phyloP scores from a whole-genome alignment of 805 yeast species.

The Myxozyma nipponensis region DNA sequence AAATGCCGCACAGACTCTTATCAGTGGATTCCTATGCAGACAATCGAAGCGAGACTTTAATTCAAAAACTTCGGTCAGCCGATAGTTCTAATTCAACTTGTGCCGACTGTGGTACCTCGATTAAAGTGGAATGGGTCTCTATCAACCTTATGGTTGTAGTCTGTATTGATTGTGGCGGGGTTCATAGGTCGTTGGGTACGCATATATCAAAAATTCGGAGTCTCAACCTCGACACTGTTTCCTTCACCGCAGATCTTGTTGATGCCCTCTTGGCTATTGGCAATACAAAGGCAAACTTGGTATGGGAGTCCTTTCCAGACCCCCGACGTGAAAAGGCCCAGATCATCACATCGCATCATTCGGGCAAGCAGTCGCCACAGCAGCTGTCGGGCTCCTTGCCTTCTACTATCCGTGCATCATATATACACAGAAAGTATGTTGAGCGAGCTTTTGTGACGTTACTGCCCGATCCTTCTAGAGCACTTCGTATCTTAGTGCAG shows the following conservation, averaged over 20 bases:
- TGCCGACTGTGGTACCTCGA: slow-evolving; percentile 70
- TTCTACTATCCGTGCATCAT: slow-evolving; percentile 38
- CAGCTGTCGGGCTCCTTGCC: not conserved
- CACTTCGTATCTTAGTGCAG: slow-evolving; percentile 37
- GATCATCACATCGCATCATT: slow-evolving; percentile 24
- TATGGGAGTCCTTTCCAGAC: slow-evolving; percentile 51
- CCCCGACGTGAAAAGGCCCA: slow-evolving; percentile 24
- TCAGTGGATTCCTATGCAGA: not conserved
- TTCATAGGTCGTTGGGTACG: slow-evolving; percentile 83
- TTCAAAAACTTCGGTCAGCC: slow-evolving; percentile 21
- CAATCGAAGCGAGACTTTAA: slow-evolving; percentile 6
- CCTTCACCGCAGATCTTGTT: slow-evolving; percentile 56
- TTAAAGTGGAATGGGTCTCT: slow-evolving; percentile 82
- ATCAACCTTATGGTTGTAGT: slow-evolving; percentile 65
- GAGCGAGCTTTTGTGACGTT: slow-evolving; percentile 45
- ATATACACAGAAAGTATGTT: slow-evolving; percentile 63
- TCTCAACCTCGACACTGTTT: slow-evolving; percentile 61
- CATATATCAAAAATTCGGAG: slow-evolving; percentile 77
- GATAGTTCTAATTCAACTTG: slow-evolving; percentile 59
- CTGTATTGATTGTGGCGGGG: slow-evolving; percentile 82
- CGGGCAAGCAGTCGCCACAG: not conserved
- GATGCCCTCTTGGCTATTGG: slow-evolving; percentile 54
- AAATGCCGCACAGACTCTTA: no score
- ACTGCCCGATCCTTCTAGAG: slow-evolving; percentile 35
- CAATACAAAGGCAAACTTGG: slow-evolving; percentile 54